Evolutionary conservation across 2,329 filamentous ascomycete species (phyloP).

Genomic region (Exophiala sp.): DNA sequence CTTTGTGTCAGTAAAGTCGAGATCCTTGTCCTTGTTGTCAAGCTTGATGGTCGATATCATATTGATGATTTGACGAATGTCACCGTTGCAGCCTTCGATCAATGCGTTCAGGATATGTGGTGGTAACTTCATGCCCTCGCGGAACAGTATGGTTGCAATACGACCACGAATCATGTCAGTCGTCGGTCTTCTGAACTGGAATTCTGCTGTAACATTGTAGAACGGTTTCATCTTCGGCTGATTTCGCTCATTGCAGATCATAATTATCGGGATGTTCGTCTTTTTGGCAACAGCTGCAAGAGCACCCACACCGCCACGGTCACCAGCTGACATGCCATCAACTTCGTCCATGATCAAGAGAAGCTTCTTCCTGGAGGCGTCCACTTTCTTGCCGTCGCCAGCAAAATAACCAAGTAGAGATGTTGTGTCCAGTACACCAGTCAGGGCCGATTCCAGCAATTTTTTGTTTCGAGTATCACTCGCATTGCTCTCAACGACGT

Average conservation of each 20-base stretch:
- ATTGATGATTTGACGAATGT: constrained; percentile 97
- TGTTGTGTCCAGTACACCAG: constrained; percentile 87
- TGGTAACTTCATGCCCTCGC: constrained; percentile 84
- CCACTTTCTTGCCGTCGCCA: constrained; percentile 74
- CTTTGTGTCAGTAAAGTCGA: constrained; percentile 74
- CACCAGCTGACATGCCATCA: constrained; percentile 96
- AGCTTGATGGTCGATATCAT: constrained; percentile 95
- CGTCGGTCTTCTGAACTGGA: constrained; percentile 84
- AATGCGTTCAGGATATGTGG: constrained; percentile 81
- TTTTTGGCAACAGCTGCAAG: constrained; percentile 93
- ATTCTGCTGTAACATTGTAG: constrained; percentile 76
- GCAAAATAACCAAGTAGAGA: constrained; percentile 90
- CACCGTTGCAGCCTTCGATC: constrained; percentile 91
- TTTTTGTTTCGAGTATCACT: constrained; percentile 96
- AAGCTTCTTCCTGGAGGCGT: constrained; percentile 82
- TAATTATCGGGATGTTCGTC: constrained; percentile 87
- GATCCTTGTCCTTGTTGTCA: constrained; percentile 63
- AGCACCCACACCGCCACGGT: constrained; percentile 91
- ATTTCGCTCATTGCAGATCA: constrained; percentile 94
- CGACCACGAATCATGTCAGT: constrained; percentile 86
- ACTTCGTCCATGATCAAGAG: constrained; percentile 99
- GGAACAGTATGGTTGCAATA: constrained; percentile 91
- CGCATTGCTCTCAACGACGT: constrained; percentile 91
- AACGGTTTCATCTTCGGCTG: constrained; percentile 98
- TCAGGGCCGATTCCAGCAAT: constrained; percentile 82